These are phyloP conservation scores for Annona cherimola DNA, from an alignment of 164 flowering plant species.

Conservation along the genomic window DNA sequence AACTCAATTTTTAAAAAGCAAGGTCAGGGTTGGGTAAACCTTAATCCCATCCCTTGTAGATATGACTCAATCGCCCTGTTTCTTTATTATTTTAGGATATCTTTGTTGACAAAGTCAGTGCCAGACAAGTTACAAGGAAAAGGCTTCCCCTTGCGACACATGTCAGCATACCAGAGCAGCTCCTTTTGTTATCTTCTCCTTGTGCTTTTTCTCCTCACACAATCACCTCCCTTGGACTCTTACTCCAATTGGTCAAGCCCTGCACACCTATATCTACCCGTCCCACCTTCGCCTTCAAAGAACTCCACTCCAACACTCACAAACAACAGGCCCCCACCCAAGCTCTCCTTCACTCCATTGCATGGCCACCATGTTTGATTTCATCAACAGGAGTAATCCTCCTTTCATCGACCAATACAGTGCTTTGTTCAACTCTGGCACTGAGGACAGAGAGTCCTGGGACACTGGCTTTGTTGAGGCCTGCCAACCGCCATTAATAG, in stretches of 20 bases:
- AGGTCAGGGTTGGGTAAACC: too few species aligned
- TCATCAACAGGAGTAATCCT: constrained; percentile 30
- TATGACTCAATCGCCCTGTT: neutral
- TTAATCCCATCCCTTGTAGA: too few species aligned
- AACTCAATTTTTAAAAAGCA: too few species aligned
- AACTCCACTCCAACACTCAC: neutral
- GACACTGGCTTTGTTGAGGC: constrained; percentile 19
- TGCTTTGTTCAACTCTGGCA: constrained; percentile 15
- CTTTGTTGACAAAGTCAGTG: constrained; percentile 20
- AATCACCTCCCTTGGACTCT: constrained; percentile 4
- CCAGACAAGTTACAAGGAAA: constrained; percentile 10
- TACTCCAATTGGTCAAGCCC: neutral
- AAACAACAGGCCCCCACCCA: neutral
- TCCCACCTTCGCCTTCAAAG: neutral
- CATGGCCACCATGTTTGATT: constrained; percentile 15
- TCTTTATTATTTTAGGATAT: neutral
- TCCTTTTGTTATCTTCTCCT: constrained; percentile 27
- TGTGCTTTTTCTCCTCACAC: constrained; percentile 20
- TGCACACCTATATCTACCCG: constrained; percentile 13
- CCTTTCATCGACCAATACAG: constrained; percentile 40
- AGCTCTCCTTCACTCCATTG: neutral
- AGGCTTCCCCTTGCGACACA: constrained; percentile 31
- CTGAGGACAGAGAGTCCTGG: neutral
- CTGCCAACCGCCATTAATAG: constrained; percentile 64
- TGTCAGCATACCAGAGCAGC: constrained; percentile 31